A percentile compares a stretch with the other conserved stretches of the same genome.
Evolutionary conservation across 2,329 filamentous ascomycete species (phyloP).

Genomic region (Chaetomium sp.): DNA sequence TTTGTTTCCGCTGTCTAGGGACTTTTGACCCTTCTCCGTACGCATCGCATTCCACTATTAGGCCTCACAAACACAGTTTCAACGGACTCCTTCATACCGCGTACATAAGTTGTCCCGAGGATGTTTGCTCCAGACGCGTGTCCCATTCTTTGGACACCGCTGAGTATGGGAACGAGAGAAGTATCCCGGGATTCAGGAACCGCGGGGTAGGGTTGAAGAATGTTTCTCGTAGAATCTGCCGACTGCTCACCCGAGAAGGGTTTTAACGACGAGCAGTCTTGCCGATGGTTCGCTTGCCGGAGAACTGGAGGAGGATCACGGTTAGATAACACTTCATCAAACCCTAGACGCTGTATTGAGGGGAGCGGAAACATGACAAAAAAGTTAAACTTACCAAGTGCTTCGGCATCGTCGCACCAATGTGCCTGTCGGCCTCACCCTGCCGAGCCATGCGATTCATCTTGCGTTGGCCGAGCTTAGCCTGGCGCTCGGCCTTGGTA

Average conservation of each 20-base stretch:
- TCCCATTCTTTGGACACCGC: too few species aligned
- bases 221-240: too few species aligned
- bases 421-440: conserved; percentile 93
- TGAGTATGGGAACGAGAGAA: too few species aligned
- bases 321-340: conserved; percentile 4
- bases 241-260: background rate
- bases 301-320: conserved; percentile 47
- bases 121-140: too few species aligned
- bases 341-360: background rate
- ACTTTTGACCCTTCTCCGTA: too few species aligned
- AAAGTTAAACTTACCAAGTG: conserved; percentile 65
- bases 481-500: conserved; percentile 75
- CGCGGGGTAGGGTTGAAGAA: too few species aligned
- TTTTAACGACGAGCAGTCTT: conserved; percentile 66
- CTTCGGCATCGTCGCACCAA: conserved; percentile 72
- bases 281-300: conserved; percentile 89
- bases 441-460: conserved; percentile 98
- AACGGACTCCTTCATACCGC: too few species aligned
- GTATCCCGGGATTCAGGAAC: too few species aligned
- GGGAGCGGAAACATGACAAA: background rate
- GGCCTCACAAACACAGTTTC: too few species aligned
- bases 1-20: too few species aligned
- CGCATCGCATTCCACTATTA: too few species aligned
- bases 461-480: conserved; percentile 91
- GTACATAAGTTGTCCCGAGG: too few species aligned